Conservation (phyloP, 208 protist species). For the Trypanosoma scelopori region DNA sequence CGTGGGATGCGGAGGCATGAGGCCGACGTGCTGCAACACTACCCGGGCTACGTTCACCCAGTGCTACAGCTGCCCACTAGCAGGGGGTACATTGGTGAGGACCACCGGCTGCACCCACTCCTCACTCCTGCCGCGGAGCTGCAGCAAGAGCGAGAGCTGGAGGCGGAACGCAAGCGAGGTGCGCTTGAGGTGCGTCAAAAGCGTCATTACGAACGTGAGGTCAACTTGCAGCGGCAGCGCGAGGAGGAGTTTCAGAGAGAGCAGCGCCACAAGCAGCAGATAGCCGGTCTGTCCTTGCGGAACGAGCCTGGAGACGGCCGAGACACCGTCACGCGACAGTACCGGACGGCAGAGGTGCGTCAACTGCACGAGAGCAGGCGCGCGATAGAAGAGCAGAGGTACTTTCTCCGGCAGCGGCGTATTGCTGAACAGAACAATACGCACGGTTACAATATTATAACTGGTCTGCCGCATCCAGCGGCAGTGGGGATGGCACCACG, state of each 20-base stretch:
- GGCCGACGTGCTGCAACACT: conserved; percentile 63
- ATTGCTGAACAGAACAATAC: conserved; percentile 33
- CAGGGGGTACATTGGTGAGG: conserved; percentile 40
- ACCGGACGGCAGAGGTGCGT: conserved; percentile 38
- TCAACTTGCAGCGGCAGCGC: conserved; percentile 23
- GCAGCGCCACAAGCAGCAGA: conserved; percentile 24
- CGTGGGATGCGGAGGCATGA: conserved; percentile 61
- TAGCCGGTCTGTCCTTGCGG: conserved; percentile 31
- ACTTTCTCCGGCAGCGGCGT: conserved; percentile 38
- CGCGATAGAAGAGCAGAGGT: conserved; percentile 27
- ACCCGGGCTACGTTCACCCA: conserved; percentile 61
- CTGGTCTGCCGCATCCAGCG: conserved; percentile 34
- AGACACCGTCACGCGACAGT: conserved; percentile 63
- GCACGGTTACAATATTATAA: conserved; percentile 63
- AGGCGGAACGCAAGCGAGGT: neutral
- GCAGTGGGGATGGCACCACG: conserved; percentile 34
- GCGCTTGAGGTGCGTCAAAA: conserved; percentile 20
- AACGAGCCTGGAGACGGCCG: conserved; percentile 59
- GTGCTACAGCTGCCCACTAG: conserved; percentile 28
- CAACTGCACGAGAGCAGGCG: conserved; percentile 23
- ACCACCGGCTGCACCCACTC: conserved; percentile 45
- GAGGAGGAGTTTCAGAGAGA: conserved; percentile 35
- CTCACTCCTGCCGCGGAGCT: conserved; percentile 50
- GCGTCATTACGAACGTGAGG: conserved; percentile 32
- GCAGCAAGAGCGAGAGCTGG: conserved; percentile 28